Conservation (phyloP, 2,329 filamentous ascomycete species). For the Claviceps cyperi region DNA sequence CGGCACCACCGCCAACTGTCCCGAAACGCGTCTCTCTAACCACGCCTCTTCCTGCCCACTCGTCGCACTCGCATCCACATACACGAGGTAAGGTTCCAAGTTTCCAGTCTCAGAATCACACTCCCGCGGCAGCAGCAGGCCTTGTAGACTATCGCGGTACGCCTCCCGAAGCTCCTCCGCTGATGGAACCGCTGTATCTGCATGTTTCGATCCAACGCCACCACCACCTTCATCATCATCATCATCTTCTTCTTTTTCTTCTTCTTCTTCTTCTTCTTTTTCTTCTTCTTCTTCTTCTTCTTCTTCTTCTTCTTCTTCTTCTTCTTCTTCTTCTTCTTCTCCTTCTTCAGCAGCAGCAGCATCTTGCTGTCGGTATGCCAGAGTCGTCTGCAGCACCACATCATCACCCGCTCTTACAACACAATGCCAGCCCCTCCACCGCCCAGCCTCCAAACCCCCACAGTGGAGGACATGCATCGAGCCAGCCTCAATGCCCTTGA, state of each 20-base stretch:
- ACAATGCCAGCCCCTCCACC: slow-evolving; percentile 18
- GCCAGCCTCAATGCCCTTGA: slow-evolving; percentile 22
- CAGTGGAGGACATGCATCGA: slow-evolving; percentile 13
- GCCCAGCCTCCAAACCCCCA: slow-evolving; percentile 4
- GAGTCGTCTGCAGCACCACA: slow-evolving; percentile 17
- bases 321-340: background rate
- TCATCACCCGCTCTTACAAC: slow-evolving; percentile 11
- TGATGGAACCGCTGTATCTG: background rate
- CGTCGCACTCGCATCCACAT: slow-evolving; percentile 15
- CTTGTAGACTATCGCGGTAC: background rate
- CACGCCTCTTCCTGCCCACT: slow-evolving; percentile 6
- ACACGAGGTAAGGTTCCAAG: slow-evolving; percentile 17
- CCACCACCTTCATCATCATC: background rate
- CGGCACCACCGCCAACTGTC: slow-evolving; percentile 16
- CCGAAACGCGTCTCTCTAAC: background rate
- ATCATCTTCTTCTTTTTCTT: no score
- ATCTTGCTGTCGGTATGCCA: slow-evolving; percentile 9
- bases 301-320: background rate
- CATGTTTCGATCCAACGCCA: background rate
- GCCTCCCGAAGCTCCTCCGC: background rate
- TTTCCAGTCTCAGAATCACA: background rate
- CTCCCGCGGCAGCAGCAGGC: slow-evolving; percentile 1
- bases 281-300: background rate
- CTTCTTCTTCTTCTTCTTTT: no score
- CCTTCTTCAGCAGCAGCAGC: background rate